Evolutionary conservation across 176 grass and related monocot genomes (phyloP), one percentile per base, ranked within the genome.

Genomic region (Melocanna baccifera): DNA sequence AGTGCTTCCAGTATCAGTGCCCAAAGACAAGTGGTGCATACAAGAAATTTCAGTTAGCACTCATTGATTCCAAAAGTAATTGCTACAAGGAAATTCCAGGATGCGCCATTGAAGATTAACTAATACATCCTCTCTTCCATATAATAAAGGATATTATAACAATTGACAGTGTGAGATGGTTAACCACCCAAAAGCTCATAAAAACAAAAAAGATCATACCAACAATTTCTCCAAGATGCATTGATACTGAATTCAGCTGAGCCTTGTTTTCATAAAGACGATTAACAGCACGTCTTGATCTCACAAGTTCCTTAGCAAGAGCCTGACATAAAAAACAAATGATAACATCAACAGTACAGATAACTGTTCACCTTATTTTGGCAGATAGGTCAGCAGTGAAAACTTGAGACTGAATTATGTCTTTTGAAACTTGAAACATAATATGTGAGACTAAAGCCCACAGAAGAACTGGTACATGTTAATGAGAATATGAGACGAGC

Each of bases 211-310:
- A 46, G 42, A 68, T 0, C 46, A 37, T 98, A 98, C 95, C 95
- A 63, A 88, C 89, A 90, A 94, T 84, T 90, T 98, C 95, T 67
- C 95, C 95, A 39, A 98, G 95, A 84, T 98, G 92, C 95, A 98
- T 98, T 37, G 95, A 91, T 28, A 98, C 85, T 75, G 95, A 98
- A 84, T 98, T 98, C 40, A 98, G 66, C 43, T 98, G 92, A 59
- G 95, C 95, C 85, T 98, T 98, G 78, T 98, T 98, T 86, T 98
- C 95, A 59, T 93, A 94, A 86, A 98, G 92, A 72, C 92, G 95
- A 42, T 92, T 98, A 61, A 98, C 92, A 75, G 92, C 95, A 80
- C 78, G 75, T 30, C 83, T 98, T 41, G 95, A 98, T 77, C 77
- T 90, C 56, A 97, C 92, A 73, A 97, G 61, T 91, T 98, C 95